Conservation (phyloP, 192 early-diverging fungal genomes). For the Umbelopsis sp. region DNA sequence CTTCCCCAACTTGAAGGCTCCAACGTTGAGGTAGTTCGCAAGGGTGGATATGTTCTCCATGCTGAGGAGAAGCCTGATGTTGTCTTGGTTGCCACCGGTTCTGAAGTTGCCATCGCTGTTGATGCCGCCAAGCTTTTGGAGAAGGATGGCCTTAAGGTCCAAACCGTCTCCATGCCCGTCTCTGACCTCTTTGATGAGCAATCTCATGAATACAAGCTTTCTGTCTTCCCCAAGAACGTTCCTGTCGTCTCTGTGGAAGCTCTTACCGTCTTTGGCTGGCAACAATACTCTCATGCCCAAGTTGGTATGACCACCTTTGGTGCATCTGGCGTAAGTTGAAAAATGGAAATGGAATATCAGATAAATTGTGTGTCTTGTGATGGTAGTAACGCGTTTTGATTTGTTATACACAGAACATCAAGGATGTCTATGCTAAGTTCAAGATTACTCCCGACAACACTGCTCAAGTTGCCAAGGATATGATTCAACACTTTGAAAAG, state of each 20-base stretch:
- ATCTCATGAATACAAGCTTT: slow-evolving; percentile 75
- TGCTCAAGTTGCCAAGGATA: slow-evolving; percentile 76
- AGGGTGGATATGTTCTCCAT: slow-evolving; percentile 87
- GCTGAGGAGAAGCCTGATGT: slow-evolving; percentile 64
- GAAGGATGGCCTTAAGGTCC: slow-evolving; percentile 60
- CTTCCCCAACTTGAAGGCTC: slow-evolving; percentile 89
- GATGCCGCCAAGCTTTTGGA: slow-evolving; percentile 80
- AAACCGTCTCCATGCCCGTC: slow-evolving; percentile 95
- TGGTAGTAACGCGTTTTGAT: no score
- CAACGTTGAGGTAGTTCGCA: slow-evolving; percentile 74
- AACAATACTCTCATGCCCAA: slow-evolving; percentile 87
- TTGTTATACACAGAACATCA: slow-evolving; percentile 50
- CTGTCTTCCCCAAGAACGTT: slow-evolving; percentile 77
- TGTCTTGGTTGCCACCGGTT: slow-evolving; percentile 84
- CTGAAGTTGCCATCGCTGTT: slow-evolving; percentile 88
- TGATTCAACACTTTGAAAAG: slow-evolving; percentile 76
- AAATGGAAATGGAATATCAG: no score
- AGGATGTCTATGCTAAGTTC: slow-evolving; percentile 84
- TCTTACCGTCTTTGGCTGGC: slow-evolving; percentile 84
- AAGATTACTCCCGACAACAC: slow-evolving; percentile 78
- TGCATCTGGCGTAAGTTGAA: slow-evolving; percentile 56
- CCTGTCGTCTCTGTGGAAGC: slow-evolving; percentile 91
- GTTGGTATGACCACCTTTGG: slow-evolving; percentile 94
- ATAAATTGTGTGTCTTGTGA: no score
- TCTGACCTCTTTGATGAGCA: slow-evolving; percentile 89